Percentiles rank a stretch among this genome's conserved stretches.
These are phyloP conservation scores for Trichophyton verrucosum DNA, from an alignment of 2,329 filamentous ascomycete species.

Conservation along the genomic window DNA sequence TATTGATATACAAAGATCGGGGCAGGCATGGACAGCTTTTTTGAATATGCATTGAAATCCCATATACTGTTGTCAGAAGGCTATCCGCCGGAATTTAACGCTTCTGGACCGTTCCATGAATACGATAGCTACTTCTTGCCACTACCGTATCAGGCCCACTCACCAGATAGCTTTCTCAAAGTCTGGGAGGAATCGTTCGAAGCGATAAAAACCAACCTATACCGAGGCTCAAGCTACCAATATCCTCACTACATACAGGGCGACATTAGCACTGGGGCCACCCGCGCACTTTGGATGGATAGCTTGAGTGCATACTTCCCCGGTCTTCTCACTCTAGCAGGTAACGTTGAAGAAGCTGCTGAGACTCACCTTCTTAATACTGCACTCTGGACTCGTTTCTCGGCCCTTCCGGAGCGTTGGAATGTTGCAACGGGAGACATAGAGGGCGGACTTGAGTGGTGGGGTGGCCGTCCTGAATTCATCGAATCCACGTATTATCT, in stretches of 20 bases:
- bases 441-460: slow-evolving; percentile 82
- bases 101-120: slow-evolving; percentile 33
- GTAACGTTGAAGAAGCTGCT: slow-evolving; percentile 81
- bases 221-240: slow-evolving; percentile 59
- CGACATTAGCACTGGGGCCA: slow-evolving; percentile 75
- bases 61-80: slow-evolving; percentile 79
- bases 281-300: slow-evolving; percentile 88
- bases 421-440: slow-evolving; percentile 72
- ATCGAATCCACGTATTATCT: slow-evolving; percentile 94
- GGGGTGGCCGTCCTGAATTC: slow-evolving; percentile 90
- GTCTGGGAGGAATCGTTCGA: slow-evolving; percentile 78
- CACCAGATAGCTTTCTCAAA: slow-evolving; percentile 63
- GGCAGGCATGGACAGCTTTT: slow-evolving; percentile 94
- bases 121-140: slow-evolving; percentile 55
- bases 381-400: slow-evolving; percentile 86
- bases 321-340: slow-evolving; percentile 71
- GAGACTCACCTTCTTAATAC: slow-evolving; percentile 83
- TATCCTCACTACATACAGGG: slow-evolving; percentile 90
- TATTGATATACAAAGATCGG: slow-evolving; percentile 48
- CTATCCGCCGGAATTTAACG: slow-evolving; percentile 26
- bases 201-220: slow-evolving; percentile 83
- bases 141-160: slow-evolving; percentile 53
- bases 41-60: slow-evolving; percentile 93
- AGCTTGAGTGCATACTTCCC: slow-evolving; percentile 93
- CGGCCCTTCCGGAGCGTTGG: slow-evolving; percentile 90